Evolutionary conservation across 164 flowering plant species (phyloP), one percentile per base, ranked within the genome.

Genomic region (Sextonia rubra): DNA sequence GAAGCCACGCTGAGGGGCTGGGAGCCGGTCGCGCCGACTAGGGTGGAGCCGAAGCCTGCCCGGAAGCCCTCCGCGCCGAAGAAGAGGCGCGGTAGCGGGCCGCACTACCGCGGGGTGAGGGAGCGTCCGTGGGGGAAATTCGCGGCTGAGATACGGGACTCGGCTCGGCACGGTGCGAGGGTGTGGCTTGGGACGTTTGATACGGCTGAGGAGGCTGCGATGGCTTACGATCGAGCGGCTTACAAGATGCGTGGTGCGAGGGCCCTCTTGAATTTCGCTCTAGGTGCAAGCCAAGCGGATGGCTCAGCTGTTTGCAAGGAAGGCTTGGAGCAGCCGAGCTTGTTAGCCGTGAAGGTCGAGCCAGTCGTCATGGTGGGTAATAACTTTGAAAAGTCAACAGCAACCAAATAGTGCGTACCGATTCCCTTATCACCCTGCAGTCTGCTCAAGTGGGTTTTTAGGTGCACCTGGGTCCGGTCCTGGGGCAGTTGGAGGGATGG

Each of bases 241-340:
- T 78, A 78, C 67, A 78, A 69, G 73, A 78, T 78, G 81, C 75
- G 81, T 47, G 81, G 81, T 20, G 60, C 81, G n/a, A 64, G 77
- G 9, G 78, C 81, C 9, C 72, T 78, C 12, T 37, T 78, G 68
- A 78, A 78, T 26, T 78, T 78, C 71, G 75, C 82, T 25, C 4
- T n/a, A 12, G n/a, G 12, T 27, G 69, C n/a, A 6, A 20, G 22
- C 22, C 48, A 30, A 14, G 22, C 7, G 3, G 37, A 60, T 23
- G 58, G 62, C 14, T 62, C 26, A 68, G 69, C 69, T n/a, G 52
- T 29, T 27, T 5, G 24, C 48, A 29, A 18, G 3, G 47, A 14
- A 2, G 65, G 26, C 12, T 37, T 22, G 55, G 65, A 47, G 68
- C 47, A 47, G 68, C 47, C 68, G 68, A 64, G 48, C 18, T 32